These are phyloP conservation scores for Magnaporthiopsis poae DNA, from an alignment of 2,329 filamentous ascomycete species.

Conservation along the genomic window DNA sequence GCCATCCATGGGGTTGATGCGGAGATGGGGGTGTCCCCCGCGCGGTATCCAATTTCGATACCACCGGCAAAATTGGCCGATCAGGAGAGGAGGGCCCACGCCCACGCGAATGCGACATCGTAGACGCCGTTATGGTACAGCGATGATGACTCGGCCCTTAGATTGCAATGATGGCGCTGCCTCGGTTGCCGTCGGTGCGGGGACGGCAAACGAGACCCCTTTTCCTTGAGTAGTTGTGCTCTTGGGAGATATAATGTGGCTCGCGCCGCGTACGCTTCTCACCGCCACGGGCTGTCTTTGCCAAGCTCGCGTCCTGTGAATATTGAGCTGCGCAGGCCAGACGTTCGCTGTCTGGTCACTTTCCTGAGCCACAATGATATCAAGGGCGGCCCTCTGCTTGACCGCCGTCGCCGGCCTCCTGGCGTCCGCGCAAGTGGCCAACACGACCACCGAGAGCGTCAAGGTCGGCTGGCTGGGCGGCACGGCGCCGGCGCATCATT, in stretches of 20 bases:
- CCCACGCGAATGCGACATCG: neutral
- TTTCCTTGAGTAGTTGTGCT: neutral
- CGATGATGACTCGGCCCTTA: neutral
- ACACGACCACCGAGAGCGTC: neutral
- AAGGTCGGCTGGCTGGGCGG: conserved; percentile 7
- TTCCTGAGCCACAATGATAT: neutral
- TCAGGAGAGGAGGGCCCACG: neutral
- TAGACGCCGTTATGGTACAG: neutral
- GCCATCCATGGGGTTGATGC: neutral
- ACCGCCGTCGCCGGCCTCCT: neutral
- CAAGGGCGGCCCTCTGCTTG: neutral
- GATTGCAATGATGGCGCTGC: neutral
- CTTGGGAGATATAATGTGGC: neutral
- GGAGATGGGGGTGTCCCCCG: neutral
- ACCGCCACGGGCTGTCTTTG: no score
- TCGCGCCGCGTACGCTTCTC: neutral
- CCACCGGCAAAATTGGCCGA: neutral
- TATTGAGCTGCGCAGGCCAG: neutral
- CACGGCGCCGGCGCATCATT: neutral
- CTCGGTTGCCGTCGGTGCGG: neutral
- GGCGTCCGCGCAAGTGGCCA: neutral
- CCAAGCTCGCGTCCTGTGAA: neutral
- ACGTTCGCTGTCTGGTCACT: neutral
- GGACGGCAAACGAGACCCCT: neutral
- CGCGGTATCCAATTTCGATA: neutral